A percentile compares a stretch with the other conserved stretches of the same genome.
These are phyloP conservation scores for Scutellaria barbata DNA, from an alignment of 257 asterid genomes.

Conservation along the genomic window DNA sequence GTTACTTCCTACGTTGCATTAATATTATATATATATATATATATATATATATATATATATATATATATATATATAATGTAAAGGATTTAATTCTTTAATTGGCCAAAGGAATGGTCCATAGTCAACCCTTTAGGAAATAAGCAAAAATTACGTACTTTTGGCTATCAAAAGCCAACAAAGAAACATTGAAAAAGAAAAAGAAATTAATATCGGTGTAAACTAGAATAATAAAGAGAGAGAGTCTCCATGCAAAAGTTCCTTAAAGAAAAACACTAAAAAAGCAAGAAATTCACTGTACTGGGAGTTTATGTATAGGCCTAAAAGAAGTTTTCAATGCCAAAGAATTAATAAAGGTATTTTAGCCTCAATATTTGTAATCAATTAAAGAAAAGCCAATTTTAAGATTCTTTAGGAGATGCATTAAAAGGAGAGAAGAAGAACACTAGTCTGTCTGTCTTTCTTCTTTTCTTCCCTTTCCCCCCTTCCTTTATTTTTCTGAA, in stretches of 20 bases:
- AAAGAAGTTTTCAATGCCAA: constrained; percentile 56
- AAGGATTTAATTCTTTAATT: neutral
- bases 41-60: too few species aligned
- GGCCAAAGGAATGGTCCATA: constrained; percentile 8
- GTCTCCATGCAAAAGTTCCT: constrained; percentile 86
- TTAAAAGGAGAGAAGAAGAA: constrained; percentile 71
- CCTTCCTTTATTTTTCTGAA: neutral
- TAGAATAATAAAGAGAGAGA: constrained; percentile 38
- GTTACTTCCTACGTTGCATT: too few species aligned
- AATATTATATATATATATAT: too few species aligned
- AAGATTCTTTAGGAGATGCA: constrained; percentile 58
- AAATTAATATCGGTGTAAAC: constrained; percentile 16
- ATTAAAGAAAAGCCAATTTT: constrained; percentile 60
- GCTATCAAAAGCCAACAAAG: constrained; percentile 33
- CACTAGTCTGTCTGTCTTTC: constrained; percentile 43
- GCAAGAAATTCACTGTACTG: constrained; percentile 28
- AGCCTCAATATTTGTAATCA: constrained; percentile 49
- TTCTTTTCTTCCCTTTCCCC: neutral
- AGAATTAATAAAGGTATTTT: constrained; percentile 36
- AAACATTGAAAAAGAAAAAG: constrained; percentile 10
- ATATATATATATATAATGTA: too few species aligned
- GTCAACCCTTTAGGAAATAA: constrained; percentile 48
- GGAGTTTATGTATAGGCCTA: constrained; percentile 41
- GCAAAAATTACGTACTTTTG: constrained; percentile 37
- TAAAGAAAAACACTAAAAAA: constrained; percentile 49